Percentiles rank a stretch among this genome's conserved stretches.
phyloP scores from a whole-genome alignment of 2,329 filamentous ascomycete genomes.

The Botrytis pseudocinerea region DNA sequence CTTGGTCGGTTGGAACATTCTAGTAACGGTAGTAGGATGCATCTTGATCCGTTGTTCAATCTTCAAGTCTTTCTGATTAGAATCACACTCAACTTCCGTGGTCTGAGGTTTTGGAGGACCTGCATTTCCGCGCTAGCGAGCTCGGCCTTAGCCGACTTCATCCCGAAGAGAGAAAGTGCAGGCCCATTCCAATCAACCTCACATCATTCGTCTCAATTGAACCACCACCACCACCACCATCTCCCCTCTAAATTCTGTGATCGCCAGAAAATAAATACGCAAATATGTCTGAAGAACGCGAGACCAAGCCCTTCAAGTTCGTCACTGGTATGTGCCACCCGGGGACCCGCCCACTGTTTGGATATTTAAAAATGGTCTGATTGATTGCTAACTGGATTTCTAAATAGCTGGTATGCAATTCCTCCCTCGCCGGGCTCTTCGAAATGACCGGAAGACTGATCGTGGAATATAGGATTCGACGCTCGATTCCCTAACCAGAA shows the following conservation, averaged over 20 bases:
- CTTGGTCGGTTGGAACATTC: slow-evolving; percentile 66
- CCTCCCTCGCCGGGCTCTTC: slow-evolving; percentile 20
- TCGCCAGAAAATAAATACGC: slow-evolving; percentile 43
- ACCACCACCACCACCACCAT: slow-evolving; percentile 37
- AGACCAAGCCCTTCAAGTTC: slow-evolving; percentile 99
- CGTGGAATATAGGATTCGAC: slow-evolving; percentile 74
- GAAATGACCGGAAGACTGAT: slow-evolving; percentile 27
- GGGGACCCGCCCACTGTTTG: slow-evolving; percentile 25
- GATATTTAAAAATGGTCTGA: slow-evolving; percentile 36
- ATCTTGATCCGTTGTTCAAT: slow-evolving; percentile 35
- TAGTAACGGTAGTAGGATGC: slow-evolving; percentile 59
- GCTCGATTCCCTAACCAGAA: slow-evolving; percentile 99
- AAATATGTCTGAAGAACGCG: slow-evolving; percentile 90
- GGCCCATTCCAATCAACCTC: slow-evolving; percentile 34
- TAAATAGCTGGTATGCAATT: slow-evolving; percentile 50
- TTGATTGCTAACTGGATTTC: slow-evolving; percentile 44
- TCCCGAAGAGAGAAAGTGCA: slow-evolving; percentile 25
- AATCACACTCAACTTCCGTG: slow-evolving; percentile 29
- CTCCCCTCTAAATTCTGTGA: slow-evolving; percentile 38
- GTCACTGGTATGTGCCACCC: slow-evolving; percentile 77
- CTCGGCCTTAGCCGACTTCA: slow-evolving; percentile 41
- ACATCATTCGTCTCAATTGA: slow-evolving; percentile 40
- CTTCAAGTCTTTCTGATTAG: slow-evolving; percentile 21
- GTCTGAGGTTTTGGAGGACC: slow-evolving; percentile 25
- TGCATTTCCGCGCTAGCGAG: slow-evolving; percentile 26